phyloP scores from a whole-genome alignment of 768 basidiomycete genomes.

The Mycena floridula region DNA sequence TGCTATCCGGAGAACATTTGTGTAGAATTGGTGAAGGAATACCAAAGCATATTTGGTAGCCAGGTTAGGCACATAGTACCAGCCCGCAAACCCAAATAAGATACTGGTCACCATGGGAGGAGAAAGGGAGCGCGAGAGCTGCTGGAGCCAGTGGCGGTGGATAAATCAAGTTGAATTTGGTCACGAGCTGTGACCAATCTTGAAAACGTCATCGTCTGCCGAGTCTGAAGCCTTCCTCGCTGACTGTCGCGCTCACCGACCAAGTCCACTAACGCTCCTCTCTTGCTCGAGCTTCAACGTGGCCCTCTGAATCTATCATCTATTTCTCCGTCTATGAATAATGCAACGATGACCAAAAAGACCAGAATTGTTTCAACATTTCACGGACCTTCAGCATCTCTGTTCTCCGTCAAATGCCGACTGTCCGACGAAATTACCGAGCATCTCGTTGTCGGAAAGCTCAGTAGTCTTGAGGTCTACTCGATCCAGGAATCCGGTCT shows the following conservation, averaged over 20 bases:
- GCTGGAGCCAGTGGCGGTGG: too few relatives aligned
- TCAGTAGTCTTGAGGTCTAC: constrained; percentile 62
- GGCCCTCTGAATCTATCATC: too few relatives aligned
- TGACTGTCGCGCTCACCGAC: too few relatives aligned
- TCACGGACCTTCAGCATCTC: constrained; percentile 68
- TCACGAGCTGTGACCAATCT: too few relatives aligned
- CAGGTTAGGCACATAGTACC: constrained; percentile 63
- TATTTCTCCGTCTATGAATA: too few relatives aligned
- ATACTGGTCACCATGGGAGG: constrained; percentile 3
- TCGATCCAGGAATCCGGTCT: constrained; percentile 58
- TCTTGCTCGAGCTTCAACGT: too few relatives aligned
- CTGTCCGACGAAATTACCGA: constrained; percentile 47
- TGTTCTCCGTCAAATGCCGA: constrained; percentile 61
- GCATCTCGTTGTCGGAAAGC: constrained; percentile 64
- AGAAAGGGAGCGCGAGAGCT: too few relatives aligned
- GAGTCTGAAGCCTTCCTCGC: too few relatives aligned
- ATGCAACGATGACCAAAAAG: too few relatives aligned
- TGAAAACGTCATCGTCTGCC: too few relatives aligned
- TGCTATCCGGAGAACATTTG: constrained; percentile 22
- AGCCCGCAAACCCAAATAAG: constrained; percentile 46
- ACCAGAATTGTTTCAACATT: constrained; percentile 60
- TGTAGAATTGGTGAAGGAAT: constrained; percentile 32
- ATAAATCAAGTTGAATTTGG: too few relatives aligned
- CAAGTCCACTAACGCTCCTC: too few relatives aligned
- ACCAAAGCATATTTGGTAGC: constrained; percentile 46